Conservation (phyloP, 2,329 filamentous ascomycete species). For the Mariannaea sp. region DNA sequence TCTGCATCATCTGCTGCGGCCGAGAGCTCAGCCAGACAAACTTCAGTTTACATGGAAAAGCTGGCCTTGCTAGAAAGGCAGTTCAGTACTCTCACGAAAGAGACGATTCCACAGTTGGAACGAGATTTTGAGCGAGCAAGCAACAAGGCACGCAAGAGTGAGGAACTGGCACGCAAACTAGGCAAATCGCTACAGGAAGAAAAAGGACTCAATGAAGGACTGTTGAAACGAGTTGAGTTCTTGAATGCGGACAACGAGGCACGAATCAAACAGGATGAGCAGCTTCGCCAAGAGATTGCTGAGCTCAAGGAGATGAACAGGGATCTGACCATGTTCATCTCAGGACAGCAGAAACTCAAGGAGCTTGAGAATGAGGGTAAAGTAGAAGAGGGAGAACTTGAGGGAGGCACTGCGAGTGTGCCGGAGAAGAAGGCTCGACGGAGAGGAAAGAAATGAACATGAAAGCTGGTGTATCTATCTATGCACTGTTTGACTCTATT, state of each 20-base stretch:
- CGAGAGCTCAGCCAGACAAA: constrained; percentile 61
- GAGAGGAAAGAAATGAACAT: constrained; percentile 48
- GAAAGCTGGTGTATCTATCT: too few relatives aligned
- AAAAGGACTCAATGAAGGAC: constrained; percentile 78
- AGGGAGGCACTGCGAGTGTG: constrained; percentile 72
- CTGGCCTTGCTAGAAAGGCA: constrained; percentile 56
- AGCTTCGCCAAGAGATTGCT: constrained; percentile 64
- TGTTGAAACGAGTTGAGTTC: constrained; percentile 82
- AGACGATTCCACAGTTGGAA: constrained; percentile 71
- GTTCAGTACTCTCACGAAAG: constrained; percentile 52
- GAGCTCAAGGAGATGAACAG: constrained; percentile 86
- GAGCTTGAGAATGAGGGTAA: constrained; percentile 66
- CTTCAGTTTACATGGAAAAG: constrained; percentile 54
- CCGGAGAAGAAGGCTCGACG: constrained; percentile 63
- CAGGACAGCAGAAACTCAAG: constrained; percentile 78
- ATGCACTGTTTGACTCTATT: too few relatives aligned
- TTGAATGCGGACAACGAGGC: constrained; percentile 66
- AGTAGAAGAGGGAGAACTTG: constrained; percentile 70
- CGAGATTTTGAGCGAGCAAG: constrained; percentile 72
- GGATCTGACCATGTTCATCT: constrained; percentile 87
- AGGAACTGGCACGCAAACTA: constrained; percentile 75
- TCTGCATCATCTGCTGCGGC: constrained; percentile 71
- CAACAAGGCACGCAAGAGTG: constrained; percentile 71
- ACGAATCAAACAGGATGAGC: constrained; percentile 61
- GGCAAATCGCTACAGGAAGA: constrained; percentile 82